Conservation (phyloP, 2,329 filamentous ascomycete species). For the Plenodomus lindquistii region DNA sequence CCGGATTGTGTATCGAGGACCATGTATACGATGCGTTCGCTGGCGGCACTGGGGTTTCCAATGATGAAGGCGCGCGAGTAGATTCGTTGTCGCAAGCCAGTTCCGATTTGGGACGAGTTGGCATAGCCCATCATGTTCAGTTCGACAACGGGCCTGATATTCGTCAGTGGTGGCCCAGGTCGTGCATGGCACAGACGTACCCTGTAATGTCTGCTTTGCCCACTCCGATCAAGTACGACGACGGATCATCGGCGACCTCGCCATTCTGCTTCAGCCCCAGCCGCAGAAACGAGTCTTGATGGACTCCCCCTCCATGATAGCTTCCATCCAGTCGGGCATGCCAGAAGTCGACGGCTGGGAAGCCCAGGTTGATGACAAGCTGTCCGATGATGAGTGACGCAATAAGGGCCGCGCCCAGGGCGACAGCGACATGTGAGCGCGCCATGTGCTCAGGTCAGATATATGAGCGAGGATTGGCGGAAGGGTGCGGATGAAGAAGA, state of each 20-base stretch:
- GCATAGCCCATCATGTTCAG: slow-evolving; percentile 93
- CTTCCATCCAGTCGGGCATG: slow-evolving; percentile 33
- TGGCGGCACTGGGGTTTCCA: slow-evolving; percentile 65
- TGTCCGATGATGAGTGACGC: slow-evolving; percentile 40
- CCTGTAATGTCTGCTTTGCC: slow-evolving; percentile 76
- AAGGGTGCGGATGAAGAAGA: slow-evolving; percentile 15
- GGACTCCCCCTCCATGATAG: slow-evolving; percentile 13
- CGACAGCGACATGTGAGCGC: slow-evolving; percentile 45
- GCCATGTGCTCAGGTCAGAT: slow-evolving; percentile 34
- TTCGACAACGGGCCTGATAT: slow-evolving; percentile 75
- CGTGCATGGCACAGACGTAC: slow-evolving; percentile 40
- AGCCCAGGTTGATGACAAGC: slow-evolving; percentile 39
- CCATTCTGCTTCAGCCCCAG: slow-evolving; percentile 33
- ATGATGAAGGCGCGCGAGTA: slow-evolving; percentile 91
- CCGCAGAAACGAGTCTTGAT: slow-evolving; percentile 31
- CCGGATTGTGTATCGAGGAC: slow-evolving; percentile 86
- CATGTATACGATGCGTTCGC: slow-evolving; percentile 81
- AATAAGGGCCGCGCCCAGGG: slow-evolving; percentile 41
- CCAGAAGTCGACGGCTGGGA: slow-evolving; percentile 44
- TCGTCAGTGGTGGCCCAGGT: slow-evolving; percentile 11
- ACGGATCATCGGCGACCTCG: slow-evolving; percentile 41
- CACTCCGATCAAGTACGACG: slow-evolving; percentile 66
- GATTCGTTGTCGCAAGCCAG: slow-evolving; percentile 82
- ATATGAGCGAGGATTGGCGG: slow-evolving; percentile 17
- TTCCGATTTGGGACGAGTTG: slow-evolving; percentile 78